Evolutionary conservation across 2,329 filamentous ascomycete genomes (phyloP).

Genomic region (Venturia pyrina): DNA sequence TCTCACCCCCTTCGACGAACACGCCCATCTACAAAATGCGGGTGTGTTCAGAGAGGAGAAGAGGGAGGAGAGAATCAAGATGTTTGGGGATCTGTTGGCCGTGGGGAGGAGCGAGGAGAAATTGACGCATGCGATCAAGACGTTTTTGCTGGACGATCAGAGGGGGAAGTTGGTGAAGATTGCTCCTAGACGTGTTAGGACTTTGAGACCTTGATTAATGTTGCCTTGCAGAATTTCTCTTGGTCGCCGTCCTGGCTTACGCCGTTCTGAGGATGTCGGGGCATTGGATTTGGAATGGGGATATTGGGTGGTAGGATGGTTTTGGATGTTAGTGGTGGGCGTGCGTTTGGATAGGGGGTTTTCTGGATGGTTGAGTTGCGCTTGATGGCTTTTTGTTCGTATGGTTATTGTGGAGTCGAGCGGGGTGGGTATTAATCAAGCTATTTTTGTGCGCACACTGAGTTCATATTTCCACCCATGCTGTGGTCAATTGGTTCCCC

Average conservation of each 20-base stretch:
- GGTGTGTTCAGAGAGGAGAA: not conserved
- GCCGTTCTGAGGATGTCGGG: not conserved
- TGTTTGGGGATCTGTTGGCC: not conserved
- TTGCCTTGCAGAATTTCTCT: not conserved
- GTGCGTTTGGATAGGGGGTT: not conserved
- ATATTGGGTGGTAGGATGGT: not conserved
- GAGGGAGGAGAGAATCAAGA: not conserved
- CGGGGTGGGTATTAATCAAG: not conserved
- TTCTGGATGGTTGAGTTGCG: not conserved
- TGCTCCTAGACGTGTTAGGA: not conserved
- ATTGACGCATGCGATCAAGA: not conserved
- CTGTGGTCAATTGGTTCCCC: too few relatives aligned
- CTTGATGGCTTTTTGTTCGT: not conserved
- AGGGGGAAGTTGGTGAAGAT: not conserved
- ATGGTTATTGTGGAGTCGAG: not conserved
- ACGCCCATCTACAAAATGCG: not conserved
- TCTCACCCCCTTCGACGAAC: not conserved
- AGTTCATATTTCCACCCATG: not conserved
- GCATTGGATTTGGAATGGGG: not conserved
- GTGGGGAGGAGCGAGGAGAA: conserved; percentile 2
- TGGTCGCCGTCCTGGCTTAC: not conserved
- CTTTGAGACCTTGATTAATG: not conserved
- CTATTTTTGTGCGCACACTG: not conserved
- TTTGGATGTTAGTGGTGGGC: not conserved
- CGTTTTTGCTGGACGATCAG: not conserved